Conservation (phyloP, 83 land plant species). For the Picea abies region DNA sequence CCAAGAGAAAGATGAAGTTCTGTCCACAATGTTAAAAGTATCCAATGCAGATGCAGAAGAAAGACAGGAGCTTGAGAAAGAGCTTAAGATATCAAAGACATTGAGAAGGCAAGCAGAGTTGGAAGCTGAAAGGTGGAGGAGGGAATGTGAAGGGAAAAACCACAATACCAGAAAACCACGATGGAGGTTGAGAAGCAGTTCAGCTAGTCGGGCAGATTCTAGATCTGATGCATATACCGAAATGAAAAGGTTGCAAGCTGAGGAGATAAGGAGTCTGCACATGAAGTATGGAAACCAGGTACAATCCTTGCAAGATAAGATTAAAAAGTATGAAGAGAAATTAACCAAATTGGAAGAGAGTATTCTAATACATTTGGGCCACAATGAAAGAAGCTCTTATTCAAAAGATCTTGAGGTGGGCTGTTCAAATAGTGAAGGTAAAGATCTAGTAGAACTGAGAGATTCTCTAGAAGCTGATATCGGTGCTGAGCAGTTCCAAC, state of each 20-base stretch:
- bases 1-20: constrained; percentile 68
- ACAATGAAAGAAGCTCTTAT: constrained; percentile 3
- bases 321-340: constrained; percentile 26
- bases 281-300: constrained; percentile 24
- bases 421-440: constrained; percentile 1
- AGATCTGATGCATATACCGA: constrained; percentile 22
- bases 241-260: constrained; percentile 17
- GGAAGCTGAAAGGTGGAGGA: constrained; percentile 53
- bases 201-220: constrained; percentile 25
- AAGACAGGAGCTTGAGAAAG: constrained; percentile 62
- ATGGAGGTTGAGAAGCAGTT: constrained; percentile 29
- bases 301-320: constrained; percentile 28
- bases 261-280: constrained; percentile 26
- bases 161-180: constrained; percentile 13
- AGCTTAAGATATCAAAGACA: constrained; percentile 49
- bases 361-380: constrained; percentile 16
- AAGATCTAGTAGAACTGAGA: constrained; percentile 12
- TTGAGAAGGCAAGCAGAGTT: constrained; percentile 61
- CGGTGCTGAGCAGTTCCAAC: not conserved
- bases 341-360: constrained; percentile 26
- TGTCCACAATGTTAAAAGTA: constrained; percentile 62
- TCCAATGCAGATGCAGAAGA: constrained; percentile 57
- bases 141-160: constrained; percentile 27
- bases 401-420: constrained; percentile 2
- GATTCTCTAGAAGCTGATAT: constrained; percentile 13